Evolutionary conservation across 768 basidiomycete genomes (phyloP).

Genomic region (Russula sp.): DNA sequence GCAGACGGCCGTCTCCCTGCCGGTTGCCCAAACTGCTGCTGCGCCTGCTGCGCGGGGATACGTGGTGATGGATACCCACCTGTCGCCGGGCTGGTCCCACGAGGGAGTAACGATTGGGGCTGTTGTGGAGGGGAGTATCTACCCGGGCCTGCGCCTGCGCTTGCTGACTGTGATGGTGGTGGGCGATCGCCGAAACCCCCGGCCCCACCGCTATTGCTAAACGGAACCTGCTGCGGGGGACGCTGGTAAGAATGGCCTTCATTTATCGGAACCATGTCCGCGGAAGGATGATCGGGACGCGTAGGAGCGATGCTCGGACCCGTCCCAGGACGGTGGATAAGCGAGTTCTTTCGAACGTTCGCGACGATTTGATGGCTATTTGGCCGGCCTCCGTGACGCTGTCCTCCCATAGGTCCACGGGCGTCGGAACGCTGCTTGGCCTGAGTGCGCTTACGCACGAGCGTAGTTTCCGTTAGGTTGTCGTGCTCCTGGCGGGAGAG

Average conservation of each 20-base stretch:
- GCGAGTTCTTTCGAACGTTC: slow-evolving; percentile 47
- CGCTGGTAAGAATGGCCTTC: slow-evolving; percentile 10
- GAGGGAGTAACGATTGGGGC: background rate
- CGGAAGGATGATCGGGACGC: slow-evolving; percentile 6
- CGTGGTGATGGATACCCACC: slow-evolving; percentile 12
- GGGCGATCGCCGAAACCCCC: background rate
- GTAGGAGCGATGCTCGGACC: background rate
- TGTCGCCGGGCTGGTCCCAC: background rate
- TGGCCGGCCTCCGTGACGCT: slow-evolving; percentile 20
- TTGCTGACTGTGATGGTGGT: no score
- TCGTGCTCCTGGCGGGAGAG: slow-evolving; percentile 81
- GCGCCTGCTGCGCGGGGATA: background rate
- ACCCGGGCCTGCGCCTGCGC: background rate
- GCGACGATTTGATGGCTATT: slow-evolving; percentile 47
- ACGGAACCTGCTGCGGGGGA: slow-evolving; percentile 14
- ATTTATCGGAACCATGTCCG: background rate
- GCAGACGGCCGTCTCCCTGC: background rate
- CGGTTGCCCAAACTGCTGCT: background rate
- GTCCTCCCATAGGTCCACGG: slow-evolving; percentile 19
- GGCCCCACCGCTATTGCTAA: background rate
- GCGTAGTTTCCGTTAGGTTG: slow-evolving; percentile 64
- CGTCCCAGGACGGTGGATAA: slow-evolving; percentile 25
- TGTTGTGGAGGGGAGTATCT: background rate
- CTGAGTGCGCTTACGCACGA: slow-evolving; percentile 76
- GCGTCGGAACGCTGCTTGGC: slow-evolving; percentile 54